These are phyloP conservation scores for Neurospora sublineolata DNA, from an alignment of 495 filamentous ascomycete genomes.

Conservation along the genomic window DNA sequence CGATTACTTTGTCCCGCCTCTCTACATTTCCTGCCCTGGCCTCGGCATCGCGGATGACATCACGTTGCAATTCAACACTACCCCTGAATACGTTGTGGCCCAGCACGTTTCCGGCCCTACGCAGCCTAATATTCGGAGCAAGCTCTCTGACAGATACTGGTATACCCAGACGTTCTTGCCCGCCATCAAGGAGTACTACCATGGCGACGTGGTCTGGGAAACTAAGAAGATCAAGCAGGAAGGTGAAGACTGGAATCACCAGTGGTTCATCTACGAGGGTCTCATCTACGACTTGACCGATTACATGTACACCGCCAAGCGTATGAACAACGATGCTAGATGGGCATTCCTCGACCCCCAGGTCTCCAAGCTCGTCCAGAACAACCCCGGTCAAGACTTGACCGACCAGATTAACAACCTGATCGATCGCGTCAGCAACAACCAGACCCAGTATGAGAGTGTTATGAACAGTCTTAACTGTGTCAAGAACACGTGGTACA, in stretches of 20 bases:
- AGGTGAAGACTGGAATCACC: slow-evolving; percentile 55
- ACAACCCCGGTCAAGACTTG: slow-evolving; percentile 70
- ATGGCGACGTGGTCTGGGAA: slow-evolving; percentile 70
- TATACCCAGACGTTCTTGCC: slow-evolving; percentile 64
- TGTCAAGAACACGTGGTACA: slow-evolving; percentile 72
- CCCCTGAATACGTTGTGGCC: slow-evolving; percentile 30
- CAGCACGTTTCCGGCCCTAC: slow-evolving; percentile 58
- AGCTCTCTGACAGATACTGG: slow-evolving; percentile 57
- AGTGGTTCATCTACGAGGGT: slow-evolving; percentile 68
- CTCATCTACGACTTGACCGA: slow-evolving; percentile 82
- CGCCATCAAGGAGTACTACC: slow-evolving; percentile 71
- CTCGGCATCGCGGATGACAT: slow-evolving; percentile 47
- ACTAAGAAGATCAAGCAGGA: slow-evolving; percentile 40
- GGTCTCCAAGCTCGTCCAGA: slow-evolving; percentile 53
- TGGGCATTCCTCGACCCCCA: slow-evolving; percentile 60
- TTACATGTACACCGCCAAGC: slow-evolving; percentile 67
- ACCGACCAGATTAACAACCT: slow-evolving; percentile 48
- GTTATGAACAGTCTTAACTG: slow-evolving; percentile 57
- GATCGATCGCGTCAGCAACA: slow-evolving; percentile 20
- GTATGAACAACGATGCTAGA: slow-evolving; percentile 22
- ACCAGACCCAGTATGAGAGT: slow-evolving; percentile 26
- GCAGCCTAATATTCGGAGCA: slow-evolving; percentile 40
- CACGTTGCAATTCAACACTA: slow-evolving; percentile 51
- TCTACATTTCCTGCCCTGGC: slow-evolving; percentile 59
- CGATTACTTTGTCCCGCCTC: slow-evolving; percentile 72